Base-by-base conservation (phyloP, 441 rosid species). In the Aleurites moluccanus region DNA sequence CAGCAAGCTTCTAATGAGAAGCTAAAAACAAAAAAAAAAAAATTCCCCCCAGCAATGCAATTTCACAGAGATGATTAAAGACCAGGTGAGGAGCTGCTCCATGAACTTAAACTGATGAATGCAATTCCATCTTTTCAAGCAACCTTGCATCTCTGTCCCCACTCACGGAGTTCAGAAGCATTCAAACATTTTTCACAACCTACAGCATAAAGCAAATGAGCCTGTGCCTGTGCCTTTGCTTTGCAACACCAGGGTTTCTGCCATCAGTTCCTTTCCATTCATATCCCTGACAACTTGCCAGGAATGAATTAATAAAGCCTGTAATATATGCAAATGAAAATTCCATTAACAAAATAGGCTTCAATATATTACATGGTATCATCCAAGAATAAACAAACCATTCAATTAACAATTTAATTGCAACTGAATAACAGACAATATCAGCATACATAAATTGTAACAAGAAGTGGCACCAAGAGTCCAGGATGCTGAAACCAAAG, bases 291-390 rank as follows among this genome's bases (percentile, higher is more conserved):
- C 71, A 69, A 16, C 61, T 72, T 27, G 38, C 67, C 65, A 45
- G 67, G 73, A 75, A 69, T 57, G 50, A 57, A 49, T 63, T 64
- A 74, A 49, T n/a, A 64, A 53, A 57, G 63, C 70, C 89, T 84
- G 86, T 75, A 71, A 64, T 27, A 69, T 33, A 64, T 10, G 73
- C 21, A 50, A 65, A 62, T 11, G 20, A 42, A 64, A 33, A 28
- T 23, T 4, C 20, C 15, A 57, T 40, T 10, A 35, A 64, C 33
- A 65, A 64, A 25, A n/a, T 20, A 8, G 28, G 47, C 55, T 14
- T 49, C 16, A 47, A 28, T 59, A 64, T 5, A 38, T 55, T 45
- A 30, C 59, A 56, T 21, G 33, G 63, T 16, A 21, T 64, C 25
- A 20, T 61, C 35, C 57, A 57, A 35, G 57, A 47, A 65, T 45